Evolutionary conservation across 108 stramenopile genomes (phyloP).

Genomic region (Conticribra weissflogii): DNA sequence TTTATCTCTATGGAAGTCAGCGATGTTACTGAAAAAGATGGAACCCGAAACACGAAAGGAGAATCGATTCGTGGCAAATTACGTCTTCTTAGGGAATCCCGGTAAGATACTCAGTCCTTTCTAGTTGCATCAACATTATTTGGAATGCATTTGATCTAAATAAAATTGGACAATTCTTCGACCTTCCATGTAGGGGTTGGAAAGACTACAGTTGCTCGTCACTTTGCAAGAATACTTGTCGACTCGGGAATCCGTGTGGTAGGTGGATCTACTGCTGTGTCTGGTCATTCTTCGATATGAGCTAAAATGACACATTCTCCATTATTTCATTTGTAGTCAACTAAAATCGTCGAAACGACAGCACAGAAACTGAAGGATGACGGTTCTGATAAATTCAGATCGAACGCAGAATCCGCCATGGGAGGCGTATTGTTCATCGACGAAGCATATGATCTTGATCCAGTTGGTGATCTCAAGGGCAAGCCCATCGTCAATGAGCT

Average conservation of each 20-base stretch:
- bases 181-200: background rate
- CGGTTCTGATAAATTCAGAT: constrained; percentile 38
- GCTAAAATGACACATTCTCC: too few relatives aligned
- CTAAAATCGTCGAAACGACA: constrained; percentile 21
- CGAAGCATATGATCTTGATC: constrained; percentile 38
- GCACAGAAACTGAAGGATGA: constrained; percentile 41
- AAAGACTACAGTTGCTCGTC: constrained; percentile 36
- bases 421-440: constrained; percentile 38
- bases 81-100: constrained; percentile 50
- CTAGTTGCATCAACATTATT: background rate
- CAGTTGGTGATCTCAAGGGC: constrained; percentile 48
- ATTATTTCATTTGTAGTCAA: too few relatives aligned
- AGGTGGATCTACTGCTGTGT: too few relatives aligned
- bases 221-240: constrained; percentile 41
- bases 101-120: constrained; percentile 19
- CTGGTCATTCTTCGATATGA: too few relatives aligned
- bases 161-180: background rate
- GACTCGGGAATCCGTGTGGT: constrained; percentile 26
- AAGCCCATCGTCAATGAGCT: constrained; percentile 18
- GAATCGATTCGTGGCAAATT: constrained; percentile 36
- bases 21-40: constrained; percentile 24
- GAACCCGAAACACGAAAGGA: constrained; percentile 30
- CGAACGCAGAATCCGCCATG: constrained; percentile 25
- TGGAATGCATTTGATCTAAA: background rate
- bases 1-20: constrained; percentile 30